These are phyloP conservation scores for Lavandula angustifolia DNA, from an alignment of 257 asterid genomes.

Conservation along the genomic window DNA sequence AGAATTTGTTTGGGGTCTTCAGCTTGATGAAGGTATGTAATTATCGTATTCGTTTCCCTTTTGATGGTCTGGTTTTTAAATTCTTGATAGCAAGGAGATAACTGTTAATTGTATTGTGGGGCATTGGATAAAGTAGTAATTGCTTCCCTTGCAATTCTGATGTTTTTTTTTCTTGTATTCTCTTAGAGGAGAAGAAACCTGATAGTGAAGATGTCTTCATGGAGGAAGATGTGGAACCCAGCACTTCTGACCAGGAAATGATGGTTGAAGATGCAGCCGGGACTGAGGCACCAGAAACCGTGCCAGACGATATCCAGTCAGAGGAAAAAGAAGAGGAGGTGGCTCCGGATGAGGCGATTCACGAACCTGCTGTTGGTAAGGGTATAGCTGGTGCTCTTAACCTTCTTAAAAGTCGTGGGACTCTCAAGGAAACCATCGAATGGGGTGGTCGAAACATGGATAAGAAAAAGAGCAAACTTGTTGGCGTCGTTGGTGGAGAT, in stretches of 20 bases:
- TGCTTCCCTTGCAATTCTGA: slow-evolving; percentile 11
- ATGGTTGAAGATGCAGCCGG: slow-evolving; percentile 57
- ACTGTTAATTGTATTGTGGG: neutral
- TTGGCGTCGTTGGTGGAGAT: slow-evolving; percentile 63
- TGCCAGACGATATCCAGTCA: slow-evolving; percentile 45
- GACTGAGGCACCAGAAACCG: slow-evolving; percentile 62
- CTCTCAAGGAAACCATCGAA: slow-evolving; percentile 85
- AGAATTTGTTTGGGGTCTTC: slow-evolving; percentile 95
- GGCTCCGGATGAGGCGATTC: slow-evolving; percentile 73
- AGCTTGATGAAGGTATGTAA: slow-evolving; percentile 79
- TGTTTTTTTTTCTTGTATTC: slow-evolving; percentile 10
- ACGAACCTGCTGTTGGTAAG: slow-evolving; percentile 87
- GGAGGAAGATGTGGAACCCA: slow-evolving; percentile 81
- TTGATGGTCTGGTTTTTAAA: too few relatives aligned
- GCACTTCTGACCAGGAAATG: slow-evolving; percentile 54
- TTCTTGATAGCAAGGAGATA: slow-evolving; percentile 7
- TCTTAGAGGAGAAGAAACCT: slow-evolving; percentile 67
- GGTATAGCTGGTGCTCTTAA: slow-evolving; percentile 81
- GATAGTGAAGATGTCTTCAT: slow-evolving; percentile 84
- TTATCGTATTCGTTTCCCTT: neutral
- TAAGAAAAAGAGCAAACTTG: slow-evolving; percentile 93
- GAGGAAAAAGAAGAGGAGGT: slow-evolving; percentile 58
- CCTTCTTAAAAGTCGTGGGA: slow-evolving; percentile 82
- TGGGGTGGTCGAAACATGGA: slow-evolving; percentile 99
- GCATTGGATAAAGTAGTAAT: neutral